These are phyloP conservation scores for Cyathus striatus DNA, from an alignment of 768 basidiomycete species.

Conservation along the genomic window DNA sequence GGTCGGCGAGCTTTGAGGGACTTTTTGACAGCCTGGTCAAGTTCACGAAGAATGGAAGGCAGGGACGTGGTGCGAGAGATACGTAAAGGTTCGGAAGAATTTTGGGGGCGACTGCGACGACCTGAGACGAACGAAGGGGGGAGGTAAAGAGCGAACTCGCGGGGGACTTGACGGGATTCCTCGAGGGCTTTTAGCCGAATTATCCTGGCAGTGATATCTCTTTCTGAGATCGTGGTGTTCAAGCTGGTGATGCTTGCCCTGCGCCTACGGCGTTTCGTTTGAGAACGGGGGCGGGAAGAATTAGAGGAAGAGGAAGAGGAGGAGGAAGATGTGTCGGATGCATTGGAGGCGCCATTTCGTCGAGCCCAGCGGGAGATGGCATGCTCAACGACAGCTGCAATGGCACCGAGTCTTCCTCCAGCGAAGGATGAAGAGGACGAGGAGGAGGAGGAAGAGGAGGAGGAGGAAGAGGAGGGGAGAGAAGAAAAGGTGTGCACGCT, in stretches of 20 bases:
- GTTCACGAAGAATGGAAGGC: slow-evolving; percentile 38
- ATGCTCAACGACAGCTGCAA: slow-evolving; percentile 61
- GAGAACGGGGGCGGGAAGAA: slow-evolving; percentile 37
- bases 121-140: slow-evolving; percentile 30
- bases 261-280: slow-evolving; percentile 36
- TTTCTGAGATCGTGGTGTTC: slow-evolving; percentile 49
- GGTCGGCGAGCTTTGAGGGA: slow-evolving; percentile 24
- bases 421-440: slow-evolving; percentile 31
- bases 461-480: slow-evolving; percentile 36
- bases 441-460: slow-evolving; percentile 37
- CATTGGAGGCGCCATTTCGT: slow-evolving; percentile 26
- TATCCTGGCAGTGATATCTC: slow-evolving; percentile 54
- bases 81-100: slow-evolving; percentile 12
- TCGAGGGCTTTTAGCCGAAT: slow-evolving; percentile 58
- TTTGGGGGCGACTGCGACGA: slow-evolving; percentile 1
- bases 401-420: slow-evolving; percentile 41
- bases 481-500: slow-evolving; percentile 26
- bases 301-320: slow-evolving; percentile 37
- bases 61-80: slow-evolving; percentile 42
- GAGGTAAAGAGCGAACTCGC: slow-evolving; percentile 62
- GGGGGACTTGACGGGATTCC: slow-evolving; percentile 50
- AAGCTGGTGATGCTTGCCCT: slow-evolving; percentile 45
- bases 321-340: slow-evolving; percentile 24
- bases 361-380: slow-evolving; percentile 71
- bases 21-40: slow-evolving; percentile 44